These are phyloP conservation scores for Fagopyrum tataricum DNA, from an alignment of 148 eudicot species.

Conservation along the genomic window DNA sequence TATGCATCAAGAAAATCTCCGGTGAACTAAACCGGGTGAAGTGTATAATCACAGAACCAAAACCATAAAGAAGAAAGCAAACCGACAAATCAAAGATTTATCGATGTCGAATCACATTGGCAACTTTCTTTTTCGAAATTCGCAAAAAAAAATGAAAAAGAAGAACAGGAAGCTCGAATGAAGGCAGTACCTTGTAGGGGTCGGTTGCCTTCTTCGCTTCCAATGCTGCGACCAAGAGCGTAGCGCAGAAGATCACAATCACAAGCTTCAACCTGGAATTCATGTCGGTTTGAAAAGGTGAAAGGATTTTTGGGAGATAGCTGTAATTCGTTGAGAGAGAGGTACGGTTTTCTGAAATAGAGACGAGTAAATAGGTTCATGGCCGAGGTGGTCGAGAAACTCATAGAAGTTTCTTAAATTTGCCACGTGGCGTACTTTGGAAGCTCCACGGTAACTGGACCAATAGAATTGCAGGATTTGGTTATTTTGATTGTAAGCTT, in stretches of 20 bases:
- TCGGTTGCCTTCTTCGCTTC: slow-evolving; percentile 45
- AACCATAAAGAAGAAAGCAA: neutral
- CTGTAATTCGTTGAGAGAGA: neutral
- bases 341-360: neutral
- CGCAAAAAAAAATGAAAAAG: neutral
- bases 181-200: slow-evolving; percentile 44
- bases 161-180: neutral
- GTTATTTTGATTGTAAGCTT: neutral
- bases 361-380: slow-evolving; percentile 22
- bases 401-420: slow-evolving; percentile 30
- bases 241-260: slow-evolving; percentile 19
- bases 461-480: slow-evolving; percentile 40
- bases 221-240: slow-evolving; percentile 25
- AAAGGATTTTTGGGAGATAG: neutral
- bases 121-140: neutral
- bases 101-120: neutral
- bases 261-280: slow-evolving; percentile 18
- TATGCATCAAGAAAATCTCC: neutral
- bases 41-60: neutral
- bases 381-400: slow-evolving; percentile 20
- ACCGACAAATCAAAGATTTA: neutral
- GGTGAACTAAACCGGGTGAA: neutral
- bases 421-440: slow-evolving; percentile 34
- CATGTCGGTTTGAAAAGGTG: slow-evolving; percentile 24
- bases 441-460: slow-evolving; percentile 41